Evolutionary conservation across 345 rosid genomes (phyloP), one percentile per base, ranked within the genome.

Genomic region (Theobroma cacao): DNA sequence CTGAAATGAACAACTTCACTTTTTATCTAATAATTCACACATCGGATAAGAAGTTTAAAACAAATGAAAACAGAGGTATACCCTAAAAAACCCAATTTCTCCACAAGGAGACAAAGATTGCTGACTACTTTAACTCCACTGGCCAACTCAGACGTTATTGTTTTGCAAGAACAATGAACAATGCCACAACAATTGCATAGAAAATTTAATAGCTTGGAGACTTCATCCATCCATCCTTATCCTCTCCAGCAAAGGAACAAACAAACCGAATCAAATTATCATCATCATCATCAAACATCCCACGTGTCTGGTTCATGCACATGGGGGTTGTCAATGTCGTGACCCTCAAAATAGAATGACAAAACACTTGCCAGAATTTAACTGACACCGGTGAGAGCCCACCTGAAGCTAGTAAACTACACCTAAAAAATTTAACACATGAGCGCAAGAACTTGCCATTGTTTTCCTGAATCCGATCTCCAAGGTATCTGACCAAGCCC

Each of bases 161-260:
- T 22, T 69, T 20, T 58, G 24, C 22, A 52, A n/a, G 34, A 77
- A 13, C 18, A 9, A 34, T 1, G 47, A 63, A 59, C 18, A 9
- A 34, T 1, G 47, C 52, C 45, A 72, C 30, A 33, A 20, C 18
- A 72, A 5, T 20, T 20, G 28, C 53, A 48, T 8, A 6, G 22
- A 43, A 24, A 45, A 14, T 7, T 14, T 24, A 14, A 15, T 8
- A 48, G 7, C 4, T 22, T 30, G 2, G 1, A 1, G 17, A 47
- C 34, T 1, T 30, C 43, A 43, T n/a, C n/a, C n/a, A 24, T 33
- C 70, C 18, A 72, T 48, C 77, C 81, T 78, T 48, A 50, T 78
- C 81, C 77, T 18, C 24, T 5, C 18, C 22, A 20, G 8, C 15
- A 9, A 31, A 45, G 7, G 15, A n/a, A 26, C 34, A 69, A 45